Evolutionary conservation across 768 basidiomycete species (phyloP).

Genomic region (Phallus indusiatus): DNA sequence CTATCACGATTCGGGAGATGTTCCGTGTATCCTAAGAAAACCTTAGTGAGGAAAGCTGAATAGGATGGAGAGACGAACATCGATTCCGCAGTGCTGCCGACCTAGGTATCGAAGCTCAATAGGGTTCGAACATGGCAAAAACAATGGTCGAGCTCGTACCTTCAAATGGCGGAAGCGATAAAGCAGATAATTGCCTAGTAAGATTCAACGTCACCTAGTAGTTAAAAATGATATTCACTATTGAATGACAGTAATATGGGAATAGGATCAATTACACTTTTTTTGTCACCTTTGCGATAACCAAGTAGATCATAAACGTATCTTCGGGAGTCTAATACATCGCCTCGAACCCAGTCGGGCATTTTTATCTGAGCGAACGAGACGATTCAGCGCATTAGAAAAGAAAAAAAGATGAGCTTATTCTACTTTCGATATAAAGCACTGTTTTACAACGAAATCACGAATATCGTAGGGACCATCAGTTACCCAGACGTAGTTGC

Average conservation of each 20-base stretch:
- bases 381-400: background rate
- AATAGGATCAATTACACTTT: background rate
- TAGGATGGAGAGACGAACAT: constrained; percentile 45
- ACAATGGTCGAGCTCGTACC: constrained; percentile 28
- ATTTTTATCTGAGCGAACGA: constrained; percentile 40
- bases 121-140: background rate
- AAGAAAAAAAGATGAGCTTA: background rate
- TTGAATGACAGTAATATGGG: background rate
- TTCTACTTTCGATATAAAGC: constrained; percentile 69
- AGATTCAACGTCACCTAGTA: constrained; percentile 45
- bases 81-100: constrained; percentile 80
- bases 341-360: constrained; percentile 65
- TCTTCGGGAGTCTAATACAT: constrained; percentile 66
- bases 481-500: constrained; percentile 72
- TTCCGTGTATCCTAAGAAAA: constrained; percentile 77
- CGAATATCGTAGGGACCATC: constrained; percentile 79
- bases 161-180: constrained; percentile 65
- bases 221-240: background rate
- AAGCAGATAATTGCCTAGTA: constrained; percentile 59
- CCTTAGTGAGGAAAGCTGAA: background rate
- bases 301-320: constrained; percentile 40
- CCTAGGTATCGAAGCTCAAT: background rate
- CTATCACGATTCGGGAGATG: constrained; percentile 69
- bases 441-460: constrained; percentile 84
- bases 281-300: constrained; percentile 13